Evolutionary conservation across 2,329 filamentous ascomycete genomes (phyloP), one percentile per base, ranked within the genome.

Genomic region (Bimuria novae-zelandiae): DNA sequence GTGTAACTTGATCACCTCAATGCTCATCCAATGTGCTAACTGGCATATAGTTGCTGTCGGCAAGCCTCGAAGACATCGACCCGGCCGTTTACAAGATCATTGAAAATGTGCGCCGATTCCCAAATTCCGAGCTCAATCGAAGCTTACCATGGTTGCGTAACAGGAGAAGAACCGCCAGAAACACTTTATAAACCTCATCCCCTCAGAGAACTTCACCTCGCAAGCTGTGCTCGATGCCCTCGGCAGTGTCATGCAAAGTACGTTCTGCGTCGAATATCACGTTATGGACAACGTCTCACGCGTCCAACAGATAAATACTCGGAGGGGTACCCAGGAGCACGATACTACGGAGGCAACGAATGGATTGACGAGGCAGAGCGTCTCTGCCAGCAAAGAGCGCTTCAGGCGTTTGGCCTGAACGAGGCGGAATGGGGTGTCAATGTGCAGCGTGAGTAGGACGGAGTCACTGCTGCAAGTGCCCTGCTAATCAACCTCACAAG

Each of bases 341-440:
- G 94, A 78, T 99, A 99, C 85, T 99, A 99, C 73, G 94, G 94
- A 74, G 94, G 94, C 73, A 99, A 99, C 82, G 89, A 99, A 84
- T 91, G 94, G 84, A 99, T 99, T 65, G 94, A 99, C 77, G 84
- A 90, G 78, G 92, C 97, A 70, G 94, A 99, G 84, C 84, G 89
- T 64, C 89, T 94, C 56, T 99, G 94, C 85, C 94, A 99, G 82
- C 84, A 86, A 76, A 89, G 94, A 79, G 94, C 94, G 62, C 88
- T 99, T 60, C 84, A 90, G 79, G 89, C 92, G 54, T 99, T 97
- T 83, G 84, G 90, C 73, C 80, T 96, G 63, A 89, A 95, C 78
- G 74, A 88, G 16, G 84, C 86, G 64, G 92, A 95, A 82, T 99
- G 94, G 94, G 94, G 94, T 75, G 94, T 99, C 80, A 99, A 99